These are phyloP conservation scores for Trichomonas vaginalis DNA, from an alignment of 208 protist genomes.

Conservation along the genomic window DNA sequence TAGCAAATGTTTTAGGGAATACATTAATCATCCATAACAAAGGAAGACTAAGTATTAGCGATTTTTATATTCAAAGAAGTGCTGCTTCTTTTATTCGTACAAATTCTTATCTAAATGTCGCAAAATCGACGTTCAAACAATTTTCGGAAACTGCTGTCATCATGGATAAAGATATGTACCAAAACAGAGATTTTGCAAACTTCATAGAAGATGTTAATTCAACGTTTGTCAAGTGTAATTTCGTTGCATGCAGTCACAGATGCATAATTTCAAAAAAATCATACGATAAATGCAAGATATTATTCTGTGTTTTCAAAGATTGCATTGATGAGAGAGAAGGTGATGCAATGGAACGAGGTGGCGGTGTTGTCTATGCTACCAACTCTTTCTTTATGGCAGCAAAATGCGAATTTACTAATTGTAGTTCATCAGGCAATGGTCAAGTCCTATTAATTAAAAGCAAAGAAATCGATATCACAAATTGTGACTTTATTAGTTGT, in stretches of 20 bases:
- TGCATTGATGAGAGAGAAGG: not conserved
- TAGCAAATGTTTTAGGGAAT: not conserved
- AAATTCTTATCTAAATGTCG: not conserved
- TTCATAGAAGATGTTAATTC: not conserved
- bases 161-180: not conserved
- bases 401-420: not conserved
- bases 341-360: not conserved
- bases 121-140: not conserved
- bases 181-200: not conserved
- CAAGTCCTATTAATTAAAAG: not conserved
- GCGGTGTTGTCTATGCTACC: not conserved
- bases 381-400: not conserved
- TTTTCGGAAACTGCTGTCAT: not conserved
- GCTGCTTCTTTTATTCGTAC: not conserved
- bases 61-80: not conserved
- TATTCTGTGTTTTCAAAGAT: not conserved
- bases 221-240: not conserved
- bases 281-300: not conserved
- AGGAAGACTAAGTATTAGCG: not conserved
- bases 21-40: not conserved
- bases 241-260: not conserved
- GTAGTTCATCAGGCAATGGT: not conserved
- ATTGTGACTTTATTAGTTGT: not conserved
- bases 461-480: not conserved
- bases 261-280: not conserved